Base-by-base conservation (phyloP, 2,329 filamentous ascomycete genomes). In the Cercospora sp. region DNA sequence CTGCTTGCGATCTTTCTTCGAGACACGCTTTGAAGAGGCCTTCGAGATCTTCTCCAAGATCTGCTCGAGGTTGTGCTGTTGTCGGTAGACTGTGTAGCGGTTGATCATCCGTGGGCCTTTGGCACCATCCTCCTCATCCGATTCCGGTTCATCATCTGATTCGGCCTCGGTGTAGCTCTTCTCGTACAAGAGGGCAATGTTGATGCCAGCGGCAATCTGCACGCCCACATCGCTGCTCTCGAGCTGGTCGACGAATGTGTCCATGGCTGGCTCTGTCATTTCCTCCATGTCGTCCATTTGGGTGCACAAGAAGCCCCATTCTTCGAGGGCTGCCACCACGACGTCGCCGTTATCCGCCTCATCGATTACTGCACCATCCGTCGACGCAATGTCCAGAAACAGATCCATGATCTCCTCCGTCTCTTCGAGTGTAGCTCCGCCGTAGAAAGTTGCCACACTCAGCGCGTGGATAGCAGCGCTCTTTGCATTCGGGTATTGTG, bases 191-290 rank as follows among this genome's bases (percentile, higher is more conserved):
- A 96, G 83, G 0, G 93, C 93, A 67, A 96, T 93, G 77, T 92
- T 92, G 75, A 90, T 87, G 3, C 90, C 92, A 0, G 92, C 90
- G 3, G 90, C 88, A 57, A 92, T 88, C 75, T 95, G 92, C 0
- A 96, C 91, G 8, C 86, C 83, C 0, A 88, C 82, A 67, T 93
- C 89, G 33, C 84, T 84, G 77, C 91, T 93, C 68, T 94, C 89
- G 18, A 97, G 89, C 79, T 96, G 93, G 59, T 96, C 93, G 51
- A 92, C 89, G 73, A 97, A 93, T 1, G 90, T 89, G 63, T 95
- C 91, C 74, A 95, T 86, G 16, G 91, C 90, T 30, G 87, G 81
- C 70, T 92, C 89, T 33, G 90, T 92, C 68, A 89, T 85, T 16
- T 87, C 85, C 72, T 91, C 88, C 53, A 93, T 83, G 74, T 94